These are phyloP conservation scores for Mycogone perniciosa DNA, from an alignment of 2,329 filamentous ascomycete species.

Conservation along the genomic window DNA sequence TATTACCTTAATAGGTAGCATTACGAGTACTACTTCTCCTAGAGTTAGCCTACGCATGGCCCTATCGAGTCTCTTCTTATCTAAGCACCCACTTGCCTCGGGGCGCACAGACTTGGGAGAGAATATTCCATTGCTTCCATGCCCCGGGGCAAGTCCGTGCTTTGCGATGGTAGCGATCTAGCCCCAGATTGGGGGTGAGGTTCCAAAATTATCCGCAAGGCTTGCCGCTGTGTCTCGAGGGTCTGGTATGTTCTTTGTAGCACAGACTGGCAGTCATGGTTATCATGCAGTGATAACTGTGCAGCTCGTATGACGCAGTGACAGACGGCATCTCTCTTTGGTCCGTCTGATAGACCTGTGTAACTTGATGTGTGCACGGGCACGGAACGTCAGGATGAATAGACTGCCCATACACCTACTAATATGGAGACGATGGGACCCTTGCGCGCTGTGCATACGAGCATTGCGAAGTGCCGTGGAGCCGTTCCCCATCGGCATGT, in stretches of 20 bases:
- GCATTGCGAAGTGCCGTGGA: too few relatives aligned
- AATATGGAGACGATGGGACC: too few relatives aligned
- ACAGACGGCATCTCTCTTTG: not conserved
- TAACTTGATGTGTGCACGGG: not conserved
- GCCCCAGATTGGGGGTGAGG: slow-evolving; percentile 12
- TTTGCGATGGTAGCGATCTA: slow-evolving; percentile 12
- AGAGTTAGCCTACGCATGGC: too few relatives aligned
- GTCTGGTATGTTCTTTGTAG: not conserved
- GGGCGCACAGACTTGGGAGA: slow-evolving; percentile 1
- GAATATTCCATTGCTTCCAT: slow-evolving; percentile 13
- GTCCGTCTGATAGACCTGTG: not conserved
- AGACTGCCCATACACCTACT: not conserved
- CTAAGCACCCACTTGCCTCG: not conserved
- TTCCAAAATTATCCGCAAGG: slow-evolving; percentile 15
- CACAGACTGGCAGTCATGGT: not conserved
- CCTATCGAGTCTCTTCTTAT: not conserved
- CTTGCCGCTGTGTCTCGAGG: slow-evolving; percentile 6
- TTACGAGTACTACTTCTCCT: too few relatives aligned
- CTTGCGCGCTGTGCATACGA: too few relatives aligned
- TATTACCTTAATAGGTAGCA: not conserved
- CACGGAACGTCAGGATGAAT: not conserved
- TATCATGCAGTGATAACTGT: not conserved
- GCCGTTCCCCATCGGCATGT: too few relatives aligned
- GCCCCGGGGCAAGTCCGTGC: slow-evolving; percentile 8
- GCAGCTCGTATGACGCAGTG: not conserved